Base-by-base conservation (phyloP, 768 basidiomycete genomes). In the Tricholoma matsutake region DNA sequence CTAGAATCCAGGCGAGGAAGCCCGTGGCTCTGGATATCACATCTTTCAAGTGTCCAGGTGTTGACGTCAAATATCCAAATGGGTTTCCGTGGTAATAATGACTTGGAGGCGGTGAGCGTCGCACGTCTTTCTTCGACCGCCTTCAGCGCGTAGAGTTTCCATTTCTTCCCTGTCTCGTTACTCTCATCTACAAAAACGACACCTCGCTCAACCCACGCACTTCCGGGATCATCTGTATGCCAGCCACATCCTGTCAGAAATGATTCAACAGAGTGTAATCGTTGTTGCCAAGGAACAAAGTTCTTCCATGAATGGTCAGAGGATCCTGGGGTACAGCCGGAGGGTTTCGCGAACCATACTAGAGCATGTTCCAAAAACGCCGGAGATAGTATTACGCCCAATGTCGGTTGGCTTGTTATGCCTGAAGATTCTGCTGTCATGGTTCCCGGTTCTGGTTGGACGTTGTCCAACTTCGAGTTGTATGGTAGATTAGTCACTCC, bases 231-330 rank as follows among this genome's bases (percentile, higher is more conserved):
- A 28, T 57, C 47, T 7, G 28, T 43, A 28, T 56, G 60, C 81
- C 80, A 82, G 13, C 79, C 82, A 65, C 85, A 85, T 2, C 76
- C 82, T 3, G 67, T n/a, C 2, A 85, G 64, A 7, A 85, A 61
- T 1, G 81, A 73, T n/a, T 81, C 76, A 9, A 85, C 57, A 1
- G 76, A 75, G 62, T 80, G 78, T 8, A 83, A 62, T 13, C 70
- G 70, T 43, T 74, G 71, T 18, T 69, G 73, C 1, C 59, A 63
- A 3, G 76, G 71, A 11, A 82, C 61, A 8, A 67, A 64, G 10
- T 66, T 65, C 61, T 69, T 74, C 74, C 78, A 76, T 32, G 59
- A 37, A 28, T 66, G 67, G 35, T 73, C 69, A 16, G 58, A 66
- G 35, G 61, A 31, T 52, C 43, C 37, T 63, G 56, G 51, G 70